Percentiles rank a stretch among this genome's conserved stretches.
phyloP scores from a whole-genome alignment of 2,329 filamentous ascomycete genomes.

The Cytospora leucostoma region DNA sequence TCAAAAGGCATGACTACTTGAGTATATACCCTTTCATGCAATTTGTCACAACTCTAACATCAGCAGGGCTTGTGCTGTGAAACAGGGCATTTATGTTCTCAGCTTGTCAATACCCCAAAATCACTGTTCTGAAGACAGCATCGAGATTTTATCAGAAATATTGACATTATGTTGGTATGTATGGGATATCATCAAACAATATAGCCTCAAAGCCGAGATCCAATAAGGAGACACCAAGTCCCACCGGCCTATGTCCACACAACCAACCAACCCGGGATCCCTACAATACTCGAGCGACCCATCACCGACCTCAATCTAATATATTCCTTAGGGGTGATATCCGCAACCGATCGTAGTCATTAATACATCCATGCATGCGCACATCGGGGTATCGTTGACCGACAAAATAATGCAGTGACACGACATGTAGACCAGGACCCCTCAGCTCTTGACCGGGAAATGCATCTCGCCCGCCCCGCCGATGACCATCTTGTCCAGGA shows the following conservation, averaged over 20 bases:
- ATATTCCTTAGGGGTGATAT: neutral
- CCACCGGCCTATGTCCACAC: neutral
- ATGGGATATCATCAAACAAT: slow-evolving; percentile 15
- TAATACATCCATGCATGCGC: neutral
- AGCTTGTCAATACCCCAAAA: neutral
- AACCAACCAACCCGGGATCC: slow-evolving; percentile 1
- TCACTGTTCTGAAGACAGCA: neutral
- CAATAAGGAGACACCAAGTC: neutral
- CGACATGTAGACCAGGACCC: neutral
- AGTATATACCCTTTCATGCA: no score
- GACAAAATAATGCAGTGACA: neutral
- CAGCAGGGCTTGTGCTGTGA: no score
- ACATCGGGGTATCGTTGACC: neutral
- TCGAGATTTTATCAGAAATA: neutral
- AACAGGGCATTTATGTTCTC: no score
- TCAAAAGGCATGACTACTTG: no score
- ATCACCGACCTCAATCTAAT: neutral
- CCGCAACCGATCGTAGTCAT: neutral
- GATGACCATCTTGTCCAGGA: slow-evolving; percentile 66
- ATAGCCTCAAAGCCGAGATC: neutral
- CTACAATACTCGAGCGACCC: neutral
- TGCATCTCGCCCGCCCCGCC: slow-evolving; percentile 26
- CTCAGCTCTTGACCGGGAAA: slow-evolving; percentile 22
- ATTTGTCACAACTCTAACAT: no score
- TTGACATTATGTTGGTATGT: neutral